Percentiles rank a stretch among this genome's conserved stretches.
Evolutionary conservation across 208 protist genomes (phyloP).

Genomic region (Wallacemonas sp.): DNA sequence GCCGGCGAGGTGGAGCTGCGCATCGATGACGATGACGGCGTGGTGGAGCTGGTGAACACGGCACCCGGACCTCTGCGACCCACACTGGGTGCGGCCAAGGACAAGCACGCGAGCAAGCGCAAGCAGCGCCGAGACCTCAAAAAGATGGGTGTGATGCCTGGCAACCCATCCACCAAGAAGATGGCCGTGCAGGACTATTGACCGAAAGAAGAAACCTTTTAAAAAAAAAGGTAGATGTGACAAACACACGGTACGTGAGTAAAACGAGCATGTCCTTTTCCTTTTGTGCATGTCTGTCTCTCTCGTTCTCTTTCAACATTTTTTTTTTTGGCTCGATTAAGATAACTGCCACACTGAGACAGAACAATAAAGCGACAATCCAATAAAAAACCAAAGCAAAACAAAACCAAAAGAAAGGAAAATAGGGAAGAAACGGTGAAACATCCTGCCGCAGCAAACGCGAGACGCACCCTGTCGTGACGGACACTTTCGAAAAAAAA

Average conservation of each 20-base stretch:
- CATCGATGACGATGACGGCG: slow-evolving; percentile 88
- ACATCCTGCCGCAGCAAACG: too few species aligned
- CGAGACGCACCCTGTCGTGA: too few species aligned
- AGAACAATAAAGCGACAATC: background rate
- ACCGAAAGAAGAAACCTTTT: slow-evolving; percentile 1
- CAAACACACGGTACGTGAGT: too few species aligned
- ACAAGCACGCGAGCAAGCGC: slow-evolving; percentile 63
- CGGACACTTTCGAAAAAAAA: too few species aligned
- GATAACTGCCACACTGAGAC: slow-evolving; percentile 22
- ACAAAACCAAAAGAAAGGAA: background rate
- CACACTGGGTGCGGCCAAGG: slow-evolving; percentile 22
- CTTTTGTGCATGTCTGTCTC: too few species aligned
- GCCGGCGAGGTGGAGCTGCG: slow-evolving; percentile 84
- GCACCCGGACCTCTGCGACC: slow-evolving; percentile 27
- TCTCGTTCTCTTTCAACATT: background rate
- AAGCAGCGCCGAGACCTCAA: slow-evolving; percentile 73
- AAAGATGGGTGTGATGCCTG: slow-evolving; percentile 43
- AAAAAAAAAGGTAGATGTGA: too few species aligned
- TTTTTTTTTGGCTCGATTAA: slow-evolving; percentile 9
- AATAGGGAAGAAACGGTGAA: too few species aligned
- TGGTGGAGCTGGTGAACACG: slow-evolving; percentile 61
- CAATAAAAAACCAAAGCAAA: slow-evolving; percentile 10
- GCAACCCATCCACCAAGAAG: slow-evolving; percentile 66
- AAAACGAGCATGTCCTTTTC: too few species aligned
- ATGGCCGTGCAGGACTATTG: slow-evolving; percentile 66